Conservation (phyloP, 441 rosid genomes). For the Pelargonium fulgidum region DNA sequence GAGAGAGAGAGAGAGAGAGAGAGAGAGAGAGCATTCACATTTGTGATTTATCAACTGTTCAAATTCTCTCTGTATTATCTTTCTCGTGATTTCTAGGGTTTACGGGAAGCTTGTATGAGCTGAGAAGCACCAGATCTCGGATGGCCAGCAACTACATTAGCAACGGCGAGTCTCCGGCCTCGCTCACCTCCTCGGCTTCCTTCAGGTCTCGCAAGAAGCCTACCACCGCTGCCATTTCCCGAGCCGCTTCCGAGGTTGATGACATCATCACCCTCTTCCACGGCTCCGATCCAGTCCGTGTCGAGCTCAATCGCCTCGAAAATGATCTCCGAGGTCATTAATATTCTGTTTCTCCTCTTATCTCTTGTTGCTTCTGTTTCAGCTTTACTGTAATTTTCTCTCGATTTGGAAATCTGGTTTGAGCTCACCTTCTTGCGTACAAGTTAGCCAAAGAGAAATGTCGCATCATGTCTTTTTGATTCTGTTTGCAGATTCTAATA, state of each 20-base stretch:
- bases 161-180: constrained; percentile 31
- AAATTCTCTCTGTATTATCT: background rate
- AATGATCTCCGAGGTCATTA: constrained; percentile 39
- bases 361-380: background rate
- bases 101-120: constrained; percentile 18
- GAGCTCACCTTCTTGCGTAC: background rate
- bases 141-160: background rate
- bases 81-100: background rate
- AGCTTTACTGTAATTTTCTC: background rate
- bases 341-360: background rate
- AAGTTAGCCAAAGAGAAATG: background rate
- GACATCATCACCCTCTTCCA: constrained; percentile 40
- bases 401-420: too few relatives aligned
- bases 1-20: too few relatives aligned
- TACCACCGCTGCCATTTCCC: constrained; percentile 11
- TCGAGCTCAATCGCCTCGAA: constrained; percentile 51
- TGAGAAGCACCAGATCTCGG: background rate
- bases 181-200: constrained; percentile 33
- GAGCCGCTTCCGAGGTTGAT: constrained; percentile 27
- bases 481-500: background rate
- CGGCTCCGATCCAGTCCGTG: constrained; percentile 53
- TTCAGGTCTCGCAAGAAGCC: constrained; percentile 36
- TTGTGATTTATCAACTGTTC: background rate
- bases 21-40: background rate
- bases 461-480: background rate